Evolutionary conservation across 2,329 filamentous ascomycete genomes (phyloP), one percentile per base, ranked within the genome.

Genomic region (Alternaria solani): DNA sequence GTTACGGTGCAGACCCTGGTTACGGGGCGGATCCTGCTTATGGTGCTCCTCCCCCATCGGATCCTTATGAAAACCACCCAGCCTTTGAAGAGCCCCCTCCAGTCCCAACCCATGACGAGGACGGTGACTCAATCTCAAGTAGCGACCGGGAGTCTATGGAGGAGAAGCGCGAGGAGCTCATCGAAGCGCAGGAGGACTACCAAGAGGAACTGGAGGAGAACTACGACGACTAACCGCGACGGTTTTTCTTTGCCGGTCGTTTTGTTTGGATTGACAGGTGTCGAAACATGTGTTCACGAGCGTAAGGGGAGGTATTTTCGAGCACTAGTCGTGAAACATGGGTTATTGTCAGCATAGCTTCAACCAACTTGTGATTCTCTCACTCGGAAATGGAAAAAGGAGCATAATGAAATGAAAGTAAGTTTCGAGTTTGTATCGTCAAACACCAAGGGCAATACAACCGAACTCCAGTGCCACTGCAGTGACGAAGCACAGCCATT

Each of bases 141-240:
- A 75, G 72, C 57, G 75, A 77, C 34, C 73, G 74, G 54, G 79
- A 81, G 61, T 41, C 71, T 61, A 51, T 85, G 80, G 74, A 86
- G 81, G 66, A 87, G 84, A 84, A 85, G 60, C 71, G 79, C 4
- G 80, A 87, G 72, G 82, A 82, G 55, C 73, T 86, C 4, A 82
- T 86, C 62, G 85, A 88, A 69, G 83, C 83, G 5, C 80, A 84
- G 57, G 76, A 83, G 63, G 82, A 82, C 69, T 85, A 85, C 56
- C 75, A 83, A 48, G 84, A 87, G 69, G 80, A 80, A 63, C 63
- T 76, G n/a, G 64, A 77, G 54, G 75, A 77, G 51, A 66, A 64
- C 26, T 78, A 77, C 38, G 71, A 70, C 38, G 64, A 70, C 51
- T 64, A 63, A 59, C 9, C 16, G 16, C 12, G 12, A 28, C n/a